Base-by-base conservation (phyloP, 164 flowering plant species). In the Aristolochia contorta region DNA sequence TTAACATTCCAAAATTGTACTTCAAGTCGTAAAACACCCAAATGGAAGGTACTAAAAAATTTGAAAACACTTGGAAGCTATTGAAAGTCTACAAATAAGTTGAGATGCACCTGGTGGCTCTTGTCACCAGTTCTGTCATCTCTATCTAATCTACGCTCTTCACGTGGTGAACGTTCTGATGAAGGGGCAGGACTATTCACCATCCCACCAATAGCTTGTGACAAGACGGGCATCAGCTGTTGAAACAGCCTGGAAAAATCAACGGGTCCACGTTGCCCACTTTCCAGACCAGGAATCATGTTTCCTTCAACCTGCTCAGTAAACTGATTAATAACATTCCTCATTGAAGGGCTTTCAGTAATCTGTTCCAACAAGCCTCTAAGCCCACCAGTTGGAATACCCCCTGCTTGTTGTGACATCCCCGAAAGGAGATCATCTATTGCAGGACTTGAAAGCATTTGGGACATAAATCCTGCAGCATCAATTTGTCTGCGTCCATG, bases 151-250 rank as follows among this genome's bases (percentile, higher is more conserved):
- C 69, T 65, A 52, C 54, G 72, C 61, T 66, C 72, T 52, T 43
- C 55, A 41, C 10, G 0, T 20, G 41, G 75, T 41, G 63, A 20
- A 14, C 30, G 58, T 66, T 58, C 79, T 1, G 47, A 32, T 30
- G 60, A 72, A 41, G 71, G 50, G 14, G 65, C 73, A 64, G 68
- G 59, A 16, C n/a, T 22, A 57, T 72, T 21, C 32, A 85, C 37
- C 24, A 73, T 78, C 58, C 84, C 69, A 22, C 82, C 67, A 22
- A 94, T 74, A 72, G 85, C 97, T 65, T 72, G 89, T 41, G 94
- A 78, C 25, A 94, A 96, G 61, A 89, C 69, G 8, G 99, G 99
- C 97, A 94, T 89, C 97, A 91, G 89, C 69, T 91, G 96, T 63
- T 87, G 97, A 62, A 91, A 61, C 87, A 94, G 84, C 59, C 82